Base-by-base conservation (phyloP, 2,329 filamentous ascomycete genomes). In the Botryotinia calthae region DNA sequence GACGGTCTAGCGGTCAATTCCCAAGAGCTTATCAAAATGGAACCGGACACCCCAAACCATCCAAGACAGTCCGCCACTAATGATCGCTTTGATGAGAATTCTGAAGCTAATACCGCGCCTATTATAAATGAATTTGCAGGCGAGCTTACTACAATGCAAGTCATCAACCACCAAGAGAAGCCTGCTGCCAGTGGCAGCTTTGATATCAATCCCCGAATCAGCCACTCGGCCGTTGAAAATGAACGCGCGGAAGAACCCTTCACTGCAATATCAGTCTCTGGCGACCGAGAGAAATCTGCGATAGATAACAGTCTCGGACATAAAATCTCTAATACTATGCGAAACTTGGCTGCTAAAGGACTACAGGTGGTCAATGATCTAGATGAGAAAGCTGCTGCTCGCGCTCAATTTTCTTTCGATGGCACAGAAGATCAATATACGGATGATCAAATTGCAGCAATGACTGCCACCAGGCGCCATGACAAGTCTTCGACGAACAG, bases 51-150 rank as follows among this genome's bases (percentile, higher is more conserved):
- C 10, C 10, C 16, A 8, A 20, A 31, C 1, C 18, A 31, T 10
- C 25, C 48, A 25, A 31, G 10, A 25, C 10, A 56, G 6, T 71
- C 74, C 34, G 79, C 79, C 70, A 79, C 78, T 72, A 78, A 77
- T 64, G 75, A 78, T 44, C 78, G 82, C 68, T 81, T 82, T 66
- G 79, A 81, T 75, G 75, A 81, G 63, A 80, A 82, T 73, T 77
- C 83, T 28, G 51, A 72, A 66, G 44, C 72, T 22, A 8, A 9
- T 64, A 40, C 20, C 40, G 1, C 40, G 44, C n/a, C 9, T 9
- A 31, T 8, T 18, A 28, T 22, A 46, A n/a, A 31, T 46, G n/a
- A 44, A 64, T 12, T 20, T 46, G 16, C 16, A 18, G 18, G 14
- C 2, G n/a, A 31, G 1, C 16, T 16, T 44, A 46, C 40, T 42